Evolutionary conservation across 371 early-diverging fungal species (phyloP).

Genomic region (Mucor velutinosus): DNA sequence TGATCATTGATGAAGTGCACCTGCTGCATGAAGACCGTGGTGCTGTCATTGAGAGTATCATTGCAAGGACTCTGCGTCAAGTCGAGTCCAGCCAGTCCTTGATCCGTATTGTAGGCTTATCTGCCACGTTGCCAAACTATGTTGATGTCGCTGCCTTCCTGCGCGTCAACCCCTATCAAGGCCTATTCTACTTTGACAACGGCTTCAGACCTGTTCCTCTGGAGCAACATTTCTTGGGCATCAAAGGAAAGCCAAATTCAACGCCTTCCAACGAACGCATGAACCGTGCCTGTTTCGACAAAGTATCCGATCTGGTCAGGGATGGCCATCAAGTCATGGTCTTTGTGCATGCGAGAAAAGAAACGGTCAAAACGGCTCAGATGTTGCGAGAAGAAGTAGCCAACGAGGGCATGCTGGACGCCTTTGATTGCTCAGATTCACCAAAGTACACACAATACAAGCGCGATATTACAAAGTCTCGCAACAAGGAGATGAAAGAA

Average conservation of each 20-base stretch:
- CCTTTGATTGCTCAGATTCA: constrained; percentile 45
- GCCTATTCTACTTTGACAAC: constrained; percentile 95
- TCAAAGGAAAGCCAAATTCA: constrained; percentile 87
- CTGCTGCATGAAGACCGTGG: constrained; percentile 98
- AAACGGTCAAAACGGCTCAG: constrained; percentile 92
- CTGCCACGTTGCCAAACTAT: constrained; percentile 99
- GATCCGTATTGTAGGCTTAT: constrained; percentile 98
- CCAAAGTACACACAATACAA: constrained; percentile 29
- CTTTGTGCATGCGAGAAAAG: constrained; percentile 97
- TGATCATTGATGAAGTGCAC: constrained; percentile 99
- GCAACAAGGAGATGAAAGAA: constrained; percentile 86
- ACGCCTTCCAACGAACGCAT: constrained; percentile 65
- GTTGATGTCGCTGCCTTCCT: constrained; percentile 96
- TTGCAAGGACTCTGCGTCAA: constrained; percentile 94
- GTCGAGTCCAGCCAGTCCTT: constrained; percentile 90
- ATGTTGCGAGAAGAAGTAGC: constrained; percentile 77
- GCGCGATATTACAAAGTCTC: constrained; percentile 60
- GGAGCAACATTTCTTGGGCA: constrained; percentile 92
- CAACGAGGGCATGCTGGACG: constrained; percentile 56
- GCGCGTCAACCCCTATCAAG: constrained; percentile 88
- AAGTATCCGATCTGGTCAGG: constrained; percentile 72
- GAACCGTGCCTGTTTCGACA: constrained; percentile 88
- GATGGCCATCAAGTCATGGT: constrained; percentile 97
- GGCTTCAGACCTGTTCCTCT: constrained; percentile 96
- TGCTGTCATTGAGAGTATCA: constrained; percentile 96